Evolutionary conservation across 1,284 basidiomycete genomes (phyloP).

Genomic region (Tylopilus orsonianus): DNA sequence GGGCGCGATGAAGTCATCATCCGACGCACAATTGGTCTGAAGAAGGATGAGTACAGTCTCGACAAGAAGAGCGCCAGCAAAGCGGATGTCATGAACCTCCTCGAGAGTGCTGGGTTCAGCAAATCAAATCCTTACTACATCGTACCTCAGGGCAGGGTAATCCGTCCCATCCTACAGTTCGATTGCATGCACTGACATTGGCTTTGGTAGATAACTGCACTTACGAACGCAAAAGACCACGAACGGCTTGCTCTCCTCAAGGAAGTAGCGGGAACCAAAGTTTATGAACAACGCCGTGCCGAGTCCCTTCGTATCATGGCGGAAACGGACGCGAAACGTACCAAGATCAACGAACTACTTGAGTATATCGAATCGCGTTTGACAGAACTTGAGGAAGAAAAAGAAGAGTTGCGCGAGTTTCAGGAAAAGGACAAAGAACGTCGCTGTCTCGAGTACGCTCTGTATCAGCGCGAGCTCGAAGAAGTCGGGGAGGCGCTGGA

Average conservation of each 20-base stretch:
- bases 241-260: conserved; percentile 93
- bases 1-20: conserved; percentile 83
- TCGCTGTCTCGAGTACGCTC: conserved; percentile 91
- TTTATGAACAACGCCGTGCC: conserved; percentile 92
- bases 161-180: conserved; percentile 30
- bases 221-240: conserved; percentile 97
- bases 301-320: conserved; percentile 96
- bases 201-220: conserved; percentile 76
- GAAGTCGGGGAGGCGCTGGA: conserved; percentile 86
- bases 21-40: conserved; percentile 91
- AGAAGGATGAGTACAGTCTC: conserved; percentile 98
- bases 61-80: conserved; percentile 96
- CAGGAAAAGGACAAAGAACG: conserved; percentile 95
- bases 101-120: conserved; percentile 96
- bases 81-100: conserved; percentile 94
- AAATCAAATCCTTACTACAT: conserved; percentile 99
- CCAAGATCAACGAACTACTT: conserved; percentile 89
- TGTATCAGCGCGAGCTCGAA: conserved; percentile 89
- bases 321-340: conserved; percentile 90
- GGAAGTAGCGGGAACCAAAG: conserved; percentile 97
- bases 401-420: conserved; percentile 96
- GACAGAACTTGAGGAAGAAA: conserved; percentile 93
- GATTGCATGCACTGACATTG: conserved; percentile 7
- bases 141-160: conserved; percentile 93
- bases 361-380: conserved; percentile 91